Conservation (phyloP, 2,329 filamentous ascomycete genomes). For the Trichoderma citrinoviride region DNA sequence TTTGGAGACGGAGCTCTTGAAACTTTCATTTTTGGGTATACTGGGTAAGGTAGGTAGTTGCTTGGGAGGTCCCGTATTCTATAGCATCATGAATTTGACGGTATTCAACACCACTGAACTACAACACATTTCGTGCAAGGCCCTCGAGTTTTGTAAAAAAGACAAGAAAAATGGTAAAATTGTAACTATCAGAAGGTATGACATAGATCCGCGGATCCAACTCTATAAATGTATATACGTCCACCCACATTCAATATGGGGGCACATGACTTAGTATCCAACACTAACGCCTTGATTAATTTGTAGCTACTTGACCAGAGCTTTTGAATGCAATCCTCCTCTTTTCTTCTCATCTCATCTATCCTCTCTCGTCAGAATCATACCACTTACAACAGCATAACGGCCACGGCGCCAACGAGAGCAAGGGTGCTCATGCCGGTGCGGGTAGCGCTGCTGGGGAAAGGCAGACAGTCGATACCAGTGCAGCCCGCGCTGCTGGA, state of each 20-base stretch:
- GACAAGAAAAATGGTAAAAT: not conserved
- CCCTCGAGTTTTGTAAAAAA: not conserved
- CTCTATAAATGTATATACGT: constrained; percentile 11
- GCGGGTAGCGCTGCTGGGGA: constrained; percentile 26
- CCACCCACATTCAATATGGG: constrained; percentile 1
- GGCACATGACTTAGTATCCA: not conserved
- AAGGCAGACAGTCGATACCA: constrained; percentile 19
- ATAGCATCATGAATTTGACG: not conserved
- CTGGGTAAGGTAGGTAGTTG: not conserved
- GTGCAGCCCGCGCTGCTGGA: constrained; percentile 17
- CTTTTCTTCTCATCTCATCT: not conserved
- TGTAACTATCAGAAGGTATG: constrained; percentile 5
- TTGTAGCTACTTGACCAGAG: not conserved
- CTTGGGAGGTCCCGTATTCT: too few species aligned
- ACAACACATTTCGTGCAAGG: too few species aligned
- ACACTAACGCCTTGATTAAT: constrained; percentile 17
- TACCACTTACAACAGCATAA: constrained; percentile 21
- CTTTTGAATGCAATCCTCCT: not conserved
- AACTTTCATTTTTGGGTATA: too few species aligned
- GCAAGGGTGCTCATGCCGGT: constrained; percentile 26
- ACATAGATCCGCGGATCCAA: not conserved
- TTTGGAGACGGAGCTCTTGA: too few species aligned
- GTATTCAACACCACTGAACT: too few species aligned
- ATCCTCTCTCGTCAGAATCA: not conserved
- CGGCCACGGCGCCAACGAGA: constrained; percentile 24